A percentile compares a stretch with the other conserved stretches of the same genome.
phyloP scores from a whole-genome alignment of 1,284 basidiomycete species.

The Coniferiporia sulphurascens region DNA sequence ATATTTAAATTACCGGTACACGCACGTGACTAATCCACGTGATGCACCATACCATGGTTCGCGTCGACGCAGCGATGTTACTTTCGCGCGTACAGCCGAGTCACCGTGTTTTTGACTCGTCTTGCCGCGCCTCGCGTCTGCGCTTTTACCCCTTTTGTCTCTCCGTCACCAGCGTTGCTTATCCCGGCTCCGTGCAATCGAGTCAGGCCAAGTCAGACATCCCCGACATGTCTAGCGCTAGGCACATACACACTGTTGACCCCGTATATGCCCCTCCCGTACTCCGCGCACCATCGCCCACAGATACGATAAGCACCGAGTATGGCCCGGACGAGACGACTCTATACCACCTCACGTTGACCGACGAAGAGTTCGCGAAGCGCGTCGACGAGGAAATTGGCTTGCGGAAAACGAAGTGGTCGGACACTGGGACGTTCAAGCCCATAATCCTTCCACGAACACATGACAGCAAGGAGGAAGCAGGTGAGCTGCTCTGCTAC shows the following conservation, averaged over 20 bases:
- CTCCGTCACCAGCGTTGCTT: no score
- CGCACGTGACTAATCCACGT: no score
- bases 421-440: slow-evolving; percentile 39
- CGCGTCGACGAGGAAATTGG: slow-evolving; percentile 47
- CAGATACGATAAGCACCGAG: slow-evolving; percentile 64
- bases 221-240: slow-evolving; percentile 5
- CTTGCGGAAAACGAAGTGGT: slow-evolving; percentile 34
- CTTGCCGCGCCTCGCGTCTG: no score
- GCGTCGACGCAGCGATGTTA: no score
- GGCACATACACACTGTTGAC: slow-evolving; percentile 31
- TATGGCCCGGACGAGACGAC: slow-evolving; percentile 60
- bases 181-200: not conserved
- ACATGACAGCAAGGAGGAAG: slow-evolving; percentile 36
- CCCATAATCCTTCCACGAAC: slow-evolving; percentile 34
- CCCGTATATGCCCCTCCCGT: slow-evolving; percentile 57
- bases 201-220: not conserved
- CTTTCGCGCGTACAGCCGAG: no score
- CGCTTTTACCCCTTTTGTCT: no score
- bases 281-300: slow-evolving; percentile 62
- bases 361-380: slow-evolving; percentile 53
- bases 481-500: slow-evolving; percentile 31
- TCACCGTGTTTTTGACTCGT: no score
- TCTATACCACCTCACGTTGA: slow-evolving; percentile 22
- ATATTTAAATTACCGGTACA: no score
- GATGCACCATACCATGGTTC: no score